Evolutionary conservation across 306 rosid genomes (phyloP).

Genomic region (Corylus americana): DNA sequence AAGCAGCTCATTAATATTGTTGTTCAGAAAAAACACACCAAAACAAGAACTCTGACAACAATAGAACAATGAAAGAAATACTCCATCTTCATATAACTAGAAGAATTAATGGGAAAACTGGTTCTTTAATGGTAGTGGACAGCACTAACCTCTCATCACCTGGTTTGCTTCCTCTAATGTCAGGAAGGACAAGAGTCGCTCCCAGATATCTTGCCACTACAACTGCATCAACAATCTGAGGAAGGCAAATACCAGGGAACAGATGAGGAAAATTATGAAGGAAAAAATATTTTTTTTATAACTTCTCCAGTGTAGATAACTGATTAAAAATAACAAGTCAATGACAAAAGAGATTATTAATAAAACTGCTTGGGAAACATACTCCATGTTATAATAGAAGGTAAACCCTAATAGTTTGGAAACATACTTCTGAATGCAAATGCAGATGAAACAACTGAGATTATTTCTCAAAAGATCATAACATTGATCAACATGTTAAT

Average conservation of each 20-base stretch:
- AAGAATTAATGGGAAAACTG: neutral
- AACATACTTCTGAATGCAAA: too few relatives aligned
- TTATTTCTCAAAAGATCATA: too few relatives aligned
- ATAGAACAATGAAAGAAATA: conserved; percentile 4
- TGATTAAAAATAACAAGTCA: too few relatives aligned
- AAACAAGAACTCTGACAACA: conserved; percentile 10
- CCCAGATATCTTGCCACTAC: conserved; percentile 92
- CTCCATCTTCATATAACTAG: neutral
- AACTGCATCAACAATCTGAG: conserved; percentile 85
- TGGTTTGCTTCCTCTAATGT: conserved; percentile 88
- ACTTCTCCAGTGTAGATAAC: too few relatives aligned
- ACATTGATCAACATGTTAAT: too few relatives aligned
- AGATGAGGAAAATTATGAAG: neutral
- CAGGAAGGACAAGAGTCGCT: conserved; percentile 92
- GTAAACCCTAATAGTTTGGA: too few relatives aligned
- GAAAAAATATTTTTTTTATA: neutral
- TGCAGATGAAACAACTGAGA: too few relatives aligned
- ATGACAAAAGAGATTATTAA: too few relatives aligned
- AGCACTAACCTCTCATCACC: conserved; percentile 88
- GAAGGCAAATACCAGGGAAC: conserved; percentile 20
- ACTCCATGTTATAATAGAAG: neutral
- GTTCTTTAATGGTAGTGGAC: neutral
- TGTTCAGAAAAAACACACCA: neutral
- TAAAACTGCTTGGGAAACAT: neutral
- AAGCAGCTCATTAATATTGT: conserved; percentile 7